Conservation (phyloP, 129 eudicot genomes). For the Daucus carota region DNA sequence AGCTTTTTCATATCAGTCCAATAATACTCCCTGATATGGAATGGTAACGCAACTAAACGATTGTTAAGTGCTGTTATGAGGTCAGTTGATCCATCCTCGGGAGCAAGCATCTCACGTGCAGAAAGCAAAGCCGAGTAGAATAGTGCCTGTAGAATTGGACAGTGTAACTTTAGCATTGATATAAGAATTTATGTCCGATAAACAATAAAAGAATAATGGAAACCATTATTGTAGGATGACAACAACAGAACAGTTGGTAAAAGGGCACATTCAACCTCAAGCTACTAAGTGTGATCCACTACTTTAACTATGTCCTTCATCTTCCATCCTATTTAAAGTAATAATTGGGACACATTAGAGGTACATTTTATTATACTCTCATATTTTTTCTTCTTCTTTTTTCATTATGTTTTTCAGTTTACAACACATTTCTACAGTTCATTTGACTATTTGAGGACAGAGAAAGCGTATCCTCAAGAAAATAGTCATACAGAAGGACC, state of each 20-base stretch:
- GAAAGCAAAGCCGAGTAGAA: conserved; percentile 88
- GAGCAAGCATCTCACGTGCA: conserved; percentile 86
- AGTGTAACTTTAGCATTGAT: not conserved
- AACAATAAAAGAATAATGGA: not conserved
- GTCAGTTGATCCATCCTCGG: conserved; percentile 78
- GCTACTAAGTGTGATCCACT: not conserved
- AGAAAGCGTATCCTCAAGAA: not conserved
- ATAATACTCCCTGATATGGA: conserved; percentile 86
- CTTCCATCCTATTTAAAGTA: not conserved
- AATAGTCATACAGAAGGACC: not conserved
- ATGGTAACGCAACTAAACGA: conserved; percentile 78
- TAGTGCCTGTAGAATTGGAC: conserved; percentile 48
- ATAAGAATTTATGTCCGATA: not conserved
- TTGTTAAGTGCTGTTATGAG: conserved; percentile 63
- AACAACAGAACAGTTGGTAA: not conserved
- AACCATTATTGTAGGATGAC: not conserved
- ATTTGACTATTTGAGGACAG: not conserved
- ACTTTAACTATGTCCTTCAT: not conserved
- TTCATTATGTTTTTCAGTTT: not conserved
- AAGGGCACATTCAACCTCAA: not conserved
- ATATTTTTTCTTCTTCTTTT: not conserved
- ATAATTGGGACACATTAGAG: not conserved
- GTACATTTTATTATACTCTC: not conserved
- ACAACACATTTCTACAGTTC: not conserved
- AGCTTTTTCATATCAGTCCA: conserved; percentile 87